Evolutionary conservation across 2,329 filamentous ascomycete genomes (phyloP).

Genomic region (Bimuria novae-zelandiae): DNA sequence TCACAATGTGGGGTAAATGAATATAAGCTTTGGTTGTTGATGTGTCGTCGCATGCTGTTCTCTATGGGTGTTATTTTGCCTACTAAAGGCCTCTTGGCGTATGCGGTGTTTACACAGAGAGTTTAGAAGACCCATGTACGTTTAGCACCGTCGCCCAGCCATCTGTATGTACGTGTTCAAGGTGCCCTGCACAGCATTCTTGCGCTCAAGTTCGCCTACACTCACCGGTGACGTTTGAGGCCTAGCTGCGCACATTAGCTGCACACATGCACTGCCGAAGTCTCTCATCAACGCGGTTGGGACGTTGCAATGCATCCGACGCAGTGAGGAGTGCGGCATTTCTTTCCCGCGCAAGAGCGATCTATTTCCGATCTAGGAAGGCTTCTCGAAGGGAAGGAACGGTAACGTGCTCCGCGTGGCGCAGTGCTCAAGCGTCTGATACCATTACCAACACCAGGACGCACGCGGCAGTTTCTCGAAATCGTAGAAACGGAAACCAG

Average conservation of each 20-base stretch:
- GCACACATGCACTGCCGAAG: not conserved
- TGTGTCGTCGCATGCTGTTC: too few relatives aligned
- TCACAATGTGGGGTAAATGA: too few relatives aligned
- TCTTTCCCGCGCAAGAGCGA: not conserved
- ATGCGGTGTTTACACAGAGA: too few relatives aligned
- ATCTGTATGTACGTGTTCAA: not conserved
- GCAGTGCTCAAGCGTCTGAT: not conserved
- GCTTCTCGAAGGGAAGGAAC: constrained; percentile 22
- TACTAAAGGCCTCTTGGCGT: too few relatives aligned
- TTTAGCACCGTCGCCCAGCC: constrained; percentile 16
- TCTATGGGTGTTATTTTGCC: too few relatives aligned
- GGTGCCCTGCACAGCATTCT: constrained; percentile 1
- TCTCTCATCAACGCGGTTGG: not conserved
- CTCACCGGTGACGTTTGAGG: not conserved
- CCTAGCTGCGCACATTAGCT: too few relatives aligned
- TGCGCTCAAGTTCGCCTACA: not conserved
- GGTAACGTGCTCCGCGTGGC: constrained; percentile 1
- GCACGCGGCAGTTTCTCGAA: too few relatives aligned
- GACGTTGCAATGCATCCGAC: not conserved
- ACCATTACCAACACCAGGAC: not conserved
- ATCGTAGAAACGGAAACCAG: too few relatives aligned
- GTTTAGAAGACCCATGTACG: too few relatives aligned
- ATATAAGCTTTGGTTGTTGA: too few relatives aligned
- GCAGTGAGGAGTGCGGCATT: constrained; percentile 7
- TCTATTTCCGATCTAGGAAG: constrained; percentile 12